Evolutionary conservation across 306 rosid genomes (phyloP), one percentile per base, ranked within the genome.

Genomic region (Cucurbita argyrosperma): DNA sequence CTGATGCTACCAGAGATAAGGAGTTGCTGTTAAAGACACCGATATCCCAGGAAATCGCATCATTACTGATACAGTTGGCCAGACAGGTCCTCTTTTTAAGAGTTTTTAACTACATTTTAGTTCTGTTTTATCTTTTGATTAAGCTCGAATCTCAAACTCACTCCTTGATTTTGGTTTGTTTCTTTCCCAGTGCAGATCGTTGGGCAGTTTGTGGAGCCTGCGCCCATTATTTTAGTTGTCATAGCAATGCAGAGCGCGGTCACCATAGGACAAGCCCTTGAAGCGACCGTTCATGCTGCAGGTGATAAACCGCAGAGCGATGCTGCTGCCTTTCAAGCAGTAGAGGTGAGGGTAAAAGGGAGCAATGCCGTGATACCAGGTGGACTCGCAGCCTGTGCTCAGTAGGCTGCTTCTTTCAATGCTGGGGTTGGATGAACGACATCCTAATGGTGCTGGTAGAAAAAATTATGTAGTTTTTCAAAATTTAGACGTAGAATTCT

Each of bases 261-360:
- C 21, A 90, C 91, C 8, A 87, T 92, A 51, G 98, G 96, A 3
- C 95, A 90, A 58, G 93, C 93, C 6, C 78, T 88, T 53, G 98
- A 92, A 83, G 96, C 96, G 1, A 76, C 86, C 10, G 88, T 89
- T 0, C 74, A 74, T 46, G 83, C 87, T 0, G 79, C 68, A 6
- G 92, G 96, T 0, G 67, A 85, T 4, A 87, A 85, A 80, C 76
- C 84, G 4, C 83, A 82, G 78, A 79, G 87, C 40, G 91, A 90
- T 9, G 98, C 91, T 0, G 84, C 90, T 0, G 96, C 96, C 0
- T 86, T 93, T 72, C 90, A 87, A 63, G 96, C 92, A 0, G 98
- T 90, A 2, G 96, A 89, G 83, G 83, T 82, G 50, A 87, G 93
- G 93, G 92, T 87, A 0, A 90, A 88, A 0, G 87, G 96, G 14